Conservation (phyloP, 345 rosid species). For the Cardamine resedifolia region DNA sequence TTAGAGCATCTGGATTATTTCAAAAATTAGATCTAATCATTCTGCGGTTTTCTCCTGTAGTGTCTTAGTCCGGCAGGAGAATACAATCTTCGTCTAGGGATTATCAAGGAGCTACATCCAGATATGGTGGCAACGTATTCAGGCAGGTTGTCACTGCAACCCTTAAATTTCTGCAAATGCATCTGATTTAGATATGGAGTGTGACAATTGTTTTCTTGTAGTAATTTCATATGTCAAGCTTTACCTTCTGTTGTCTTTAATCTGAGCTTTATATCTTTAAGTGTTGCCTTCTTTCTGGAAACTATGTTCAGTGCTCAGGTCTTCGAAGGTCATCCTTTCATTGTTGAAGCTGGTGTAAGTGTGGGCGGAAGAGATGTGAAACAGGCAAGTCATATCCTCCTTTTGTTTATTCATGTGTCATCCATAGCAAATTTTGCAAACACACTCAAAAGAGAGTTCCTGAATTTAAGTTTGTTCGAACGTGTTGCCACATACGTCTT, state of each 20-base stretch:
- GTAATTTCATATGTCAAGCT: conserved; percentile 8
- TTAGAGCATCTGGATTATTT: background rate
- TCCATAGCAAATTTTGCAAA: background rate
- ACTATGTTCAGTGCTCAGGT: conserved; percentile 81
- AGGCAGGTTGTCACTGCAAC: conserved; percentile 70
- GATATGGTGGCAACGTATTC: conserved; percentile 97
- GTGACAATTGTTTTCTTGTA: background rate
- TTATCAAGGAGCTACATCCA: conserved; percentile 97
- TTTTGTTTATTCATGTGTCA: conserved; percentile 5
- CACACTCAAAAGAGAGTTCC: conserved; percentile 2
- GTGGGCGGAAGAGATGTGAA: conserved; percentile 95
- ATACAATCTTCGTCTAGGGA: conserved; percentile 96
- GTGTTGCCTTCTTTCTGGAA: conserved; percentile 30
- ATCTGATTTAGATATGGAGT: conserved; percentile 7
- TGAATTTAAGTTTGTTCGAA: background rate
- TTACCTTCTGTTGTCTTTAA: background rate
- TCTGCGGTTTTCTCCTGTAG: conserved; percentile 37
- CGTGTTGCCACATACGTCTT: background rate
- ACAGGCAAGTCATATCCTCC: conserved; percentile 52
- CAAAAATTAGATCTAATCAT: conserved; percentile 4
- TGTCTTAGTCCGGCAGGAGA: conserved; percentile 99
- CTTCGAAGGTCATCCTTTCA: conserved; percentile 96
- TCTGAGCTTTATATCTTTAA: conserved; percentile 1
- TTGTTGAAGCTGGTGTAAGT: conserved; percentile 98
- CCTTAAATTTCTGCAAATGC: conserved; percentile 16